Evolutionary conservation across 2,329 filamentous ascomycete genomes (phyloP), one percentile per base, ranked within the genome.

Genomic region (Didymella segeticola): DNA sequence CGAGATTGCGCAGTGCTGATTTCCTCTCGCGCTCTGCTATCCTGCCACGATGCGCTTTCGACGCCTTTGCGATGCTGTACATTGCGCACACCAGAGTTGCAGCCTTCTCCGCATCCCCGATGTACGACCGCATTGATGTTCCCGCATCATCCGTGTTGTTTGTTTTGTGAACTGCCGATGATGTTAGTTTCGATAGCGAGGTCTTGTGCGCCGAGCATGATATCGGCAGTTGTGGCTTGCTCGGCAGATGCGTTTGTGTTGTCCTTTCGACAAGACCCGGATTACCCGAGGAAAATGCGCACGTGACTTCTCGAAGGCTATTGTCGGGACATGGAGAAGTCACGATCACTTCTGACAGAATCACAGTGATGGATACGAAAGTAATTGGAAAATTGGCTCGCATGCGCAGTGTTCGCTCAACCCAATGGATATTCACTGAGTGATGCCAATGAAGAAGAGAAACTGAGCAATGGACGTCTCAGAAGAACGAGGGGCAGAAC

Each of bases 181-280:
- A 19, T 42, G 23, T 41, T 41, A 14, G 23, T 45, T 20, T 41
- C 22, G 39, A 45, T 39, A 39, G 22, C 8, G 8, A 43, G 11
- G 33, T 41, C 39, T 46, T 27, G 39, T 54, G 51, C 14, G 2
- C 17, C 11, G 39, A 41, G 29, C 12, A 17, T 15, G 39, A 49
- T 22, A 49, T 54, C 51, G 51, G 51, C 51, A 54, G 51, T 54
- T 54, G 45, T 41, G 9, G 33, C 14, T 23, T 41, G 51, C 43
- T 48, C 51, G 51, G 51, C 51, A 54, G 51, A 54, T 54, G 51
- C 39, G 34, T 48, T 48, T 36, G 23, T 29, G 33, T 15, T 34
- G 38, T 34, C 14, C 2, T 33, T 19, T 4, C 20, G 22, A 15
- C n/a, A 23, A 23, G 47, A 37, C 17, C 27, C 34, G 27, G 22